phyloP scores from a whole-genome alignment of 176 grass and related monocot species.

The Stipa capillata region DNA sequence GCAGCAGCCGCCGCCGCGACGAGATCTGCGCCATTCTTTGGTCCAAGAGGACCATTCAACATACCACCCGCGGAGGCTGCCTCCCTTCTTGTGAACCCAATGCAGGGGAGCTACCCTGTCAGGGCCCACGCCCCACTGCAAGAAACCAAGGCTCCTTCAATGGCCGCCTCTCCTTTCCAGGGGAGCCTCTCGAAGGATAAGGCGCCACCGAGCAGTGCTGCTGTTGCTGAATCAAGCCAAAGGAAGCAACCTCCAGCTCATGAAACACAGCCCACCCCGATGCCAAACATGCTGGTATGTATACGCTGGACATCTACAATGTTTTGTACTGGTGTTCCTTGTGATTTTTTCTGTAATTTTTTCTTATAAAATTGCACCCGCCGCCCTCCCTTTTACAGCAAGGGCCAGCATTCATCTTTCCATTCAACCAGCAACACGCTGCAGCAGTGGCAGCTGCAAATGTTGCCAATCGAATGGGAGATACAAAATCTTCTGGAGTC shows the following conservation, averaged over 20 bases:
- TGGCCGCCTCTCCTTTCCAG: conserved; percentile 27
- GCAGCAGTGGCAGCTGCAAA: conserved; percentile 43
- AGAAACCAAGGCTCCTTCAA: conserved; percentile 40
- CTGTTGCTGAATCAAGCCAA: conserved; percentile 51
- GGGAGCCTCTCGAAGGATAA: conserved; percentile 58
- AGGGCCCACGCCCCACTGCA: conserved; percentile 40
- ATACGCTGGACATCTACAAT: neutral
- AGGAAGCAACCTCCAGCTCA: conserved; percentile 61
- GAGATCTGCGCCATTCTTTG: conserved; percentile 49
- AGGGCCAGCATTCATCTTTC: conserved; percentile 73
- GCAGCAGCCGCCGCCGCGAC: conserved; percentile 23
- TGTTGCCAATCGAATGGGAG: conserved; percentile 42
- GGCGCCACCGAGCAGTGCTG: conserved; percentile 19
- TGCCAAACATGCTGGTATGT: conserved; percentile 66
- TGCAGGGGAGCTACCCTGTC: conserved; percentile 73
- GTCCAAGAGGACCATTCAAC: conserved; percentile 58
- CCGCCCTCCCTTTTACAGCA: conserved; percentile 32
- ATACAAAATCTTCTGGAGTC: conserved; percentile 41
- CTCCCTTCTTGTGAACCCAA: conserved; percentile 51
- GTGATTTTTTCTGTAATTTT: neutral
- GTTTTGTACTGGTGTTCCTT: neutral
- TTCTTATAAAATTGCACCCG: conserved; percentile 4
- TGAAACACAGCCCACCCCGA: conserved; percentile 54
- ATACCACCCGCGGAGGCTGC: conserved; percentile 51
- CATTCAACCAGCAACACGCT: conserved; percentile 78